phyloP scores from a whole-genome alignment of 2,329 filamentous ascomycete species.

The Penicillium olsonii region DNA sequence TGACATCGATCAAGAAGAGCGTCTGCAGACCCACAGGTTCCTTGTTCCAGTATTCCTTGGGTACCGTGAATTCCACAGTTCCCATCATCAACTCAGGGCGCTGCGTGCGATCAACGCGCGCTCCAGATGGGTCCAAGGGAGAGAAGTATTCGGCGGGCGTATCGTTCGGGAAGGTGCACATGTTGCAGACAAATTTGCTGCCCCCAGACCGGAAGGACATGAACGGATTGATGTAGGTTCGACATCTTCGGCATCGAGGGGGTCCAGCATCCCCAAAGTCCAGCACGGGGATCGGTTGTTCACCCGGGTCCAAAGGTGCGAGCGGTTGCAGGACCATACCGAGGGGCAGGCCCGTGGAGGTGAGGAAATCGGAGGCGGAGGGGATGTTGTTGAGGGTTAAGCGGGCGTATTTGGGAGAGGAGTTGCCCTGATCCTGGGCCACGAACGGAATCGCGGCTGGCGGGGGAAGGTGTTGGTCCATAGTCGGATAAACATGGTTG shows the following conservation, averaged over 20 bases:
- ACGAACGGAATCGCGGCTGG: slow-evolving; percentile 87
- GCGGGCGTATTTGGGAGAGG: slow-evolving; percentile 89
- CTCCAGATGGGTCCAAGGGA: slow-evolving; percentile 81
- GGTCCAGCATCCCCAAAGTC: slow-evolving; percentile 93
- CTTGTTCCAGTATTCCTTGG: slow-evolving; percentile 98
- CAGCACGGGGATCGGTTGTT: slow-evolving; percentile 83
- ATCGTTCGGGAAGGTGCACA: slow-evolving; percentile 97
- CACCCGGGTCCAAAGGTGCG: slow-evolving; percentile 78
- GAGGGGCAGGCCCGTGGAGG: slow-evolving; percentile 78
- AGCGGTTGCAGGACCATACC: slow-evolving; percentile 88
- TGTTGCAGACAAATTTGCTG: slow-evolving; percentile 96
- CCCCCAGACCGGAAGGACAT: slow-evolving; percentile 96
- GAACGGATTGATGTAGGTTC: slow-evolving; percentile 97
- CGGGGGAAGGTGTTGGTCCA: slow-evolving; percentile 89
- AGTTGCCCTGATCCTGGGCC: slow-evolving; percentile 93
- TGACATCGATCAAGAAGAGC: slow-evolving; percentile 92
- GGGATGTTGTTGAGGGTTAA: slow-evolving; percentile 94
- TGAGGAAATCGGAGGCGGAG: slow-evolving; percentile 74
- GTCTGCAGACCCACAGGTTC: slow-evolving; percentile 84
- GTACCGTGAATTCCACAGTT: slow-evolving; percentile 94
- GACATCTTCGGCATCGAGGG: slow-evolving; percentile 86
- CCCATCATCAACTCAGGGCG: slow-evolving; percentile 86
- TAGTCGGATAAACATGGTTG: slow-evolving; percentile 87
- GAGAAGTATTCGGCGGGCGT: slow-evolving; percentile 90
- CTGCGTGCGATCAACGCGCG: slow-evolving; percentile 83